Base-by-base conservation (phyloP, 805 yeast genomes). In the Pichia deserticola region DNA sequence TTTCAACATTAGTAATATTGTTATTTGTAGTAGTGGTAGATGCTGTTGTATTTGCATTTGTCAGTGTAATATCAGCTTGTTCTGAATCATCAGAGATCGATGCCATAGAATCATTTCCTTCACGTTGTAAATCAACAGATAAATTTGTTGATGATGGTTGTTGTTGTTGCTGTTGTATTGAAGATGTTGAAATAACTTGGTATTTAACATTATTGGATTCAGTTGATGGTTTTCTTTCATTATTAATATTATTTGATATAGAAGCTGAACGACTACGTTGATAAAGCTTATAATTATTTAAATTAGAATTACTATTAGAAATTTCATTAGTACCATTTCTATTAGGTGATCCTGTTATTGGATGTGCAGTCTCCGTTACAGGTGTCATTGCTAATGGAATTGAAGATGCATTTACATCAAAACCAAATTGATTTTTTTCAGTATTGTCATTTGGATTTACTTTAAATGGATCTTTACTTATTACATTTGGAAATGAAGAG, bases 361-460 rank as follows among this genome's bases (percentile, higher is more conserved):
- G 35, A 41, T 38, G 34, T 7, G 54, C 49, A 4, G 71, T 81
- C 56, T 86, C 95, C 3, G 87, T 76, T 5, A 86, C 80, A 2
- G 93, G 95, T 0, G 95, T 86, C 93, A 86, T 86, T 0, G 87
- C 78, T 57, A 81, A 69, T 1, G 87, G 81, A 4, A 76, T 62
- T 66, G 60, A 80, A 74, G 58, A 81, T 72, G 71, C 82, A 81
- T 59, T 86, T 86, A 62, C 84, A 81, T 41, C 62, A 43, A 64
- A 62, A 32, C 68, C 68, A 52, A 64, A 83, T 75, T 62, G 66
- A 42, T 61, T 62, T 45, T 57, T 53, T 49, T 60, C 63, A 10
- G 62, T 48, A 13, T 20, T 41, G 9, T 47, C 50, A 47, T 20
- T 10, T 25, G 20, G 29, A 15, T 45, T 34, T 8, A 12, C 38